Conservation (phyloP, 495 filamentous ascomycete species). For the Clavariopsis aquatica region DNA sequence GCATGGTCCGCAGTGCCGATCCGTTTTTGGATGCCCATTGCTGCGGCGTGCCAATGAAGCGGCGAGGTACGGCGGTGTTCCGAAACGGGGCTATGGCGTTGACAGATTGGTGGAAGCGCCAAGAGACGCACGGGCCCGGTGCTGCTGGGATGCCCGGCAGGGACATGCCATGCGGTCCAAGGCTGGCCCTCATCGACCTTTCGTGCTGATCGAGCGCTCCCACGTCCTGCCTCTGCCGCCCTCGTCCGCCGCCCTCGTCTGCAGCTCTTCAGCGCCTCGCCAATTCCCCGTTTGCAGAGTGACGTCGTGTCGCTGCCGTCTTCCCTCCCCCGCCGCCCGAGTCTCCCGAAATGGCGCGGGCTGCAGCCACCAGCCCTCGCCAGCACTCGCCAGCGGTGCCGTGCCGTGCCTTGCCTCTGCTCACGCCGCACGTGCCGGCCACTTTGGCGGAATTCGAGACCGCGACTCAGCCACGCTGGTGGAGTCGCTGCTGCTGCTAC, state of each 20-base stretch:
- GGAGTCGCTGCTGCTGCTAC: too few species aligned
- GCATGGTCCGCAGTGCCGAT: background rate
- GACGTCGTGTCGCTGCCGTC: too few species aligned
- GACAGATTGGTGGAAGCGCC: constrained; percentile 4
- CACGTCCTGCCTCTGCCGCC: too few species aligned
- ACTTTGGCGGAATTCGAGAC: background rate
- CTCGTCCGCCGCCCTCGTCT: background rate
- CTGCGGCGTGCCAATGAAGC: background rate
- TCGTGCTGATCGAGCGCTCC: too few species aligned
- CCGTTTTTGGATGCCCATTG: background rate
- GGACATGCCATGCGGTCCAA: too few species aligned
- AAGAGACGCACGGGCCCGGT: background rate
- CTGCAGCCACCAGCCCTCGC: background rate
- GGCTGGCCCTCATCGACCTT: too few species aligned
- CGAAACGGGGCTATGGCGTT: background rate
- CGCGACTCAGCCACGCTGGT: background rate
- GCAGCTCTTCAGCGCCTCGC: too few species aligned
- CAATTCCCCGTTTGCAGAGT: too few species aligned
- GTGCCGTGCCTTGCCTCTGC: background rate
- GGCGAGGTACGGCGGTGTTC: background rate
- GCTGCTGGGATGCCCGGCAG: background rate
- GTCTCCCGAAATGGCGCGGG: background rate
- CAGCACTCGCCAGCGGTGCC: background rate
- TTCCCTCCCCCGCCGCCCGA: too few species aligned
- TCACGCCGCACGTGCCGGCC: background rate